These are phyloP conservation scores for Tetracladium setigerum DNA, from an alignment of 495 filamentous ascomycete genomes.

Conservation along the genomic window DNA sequence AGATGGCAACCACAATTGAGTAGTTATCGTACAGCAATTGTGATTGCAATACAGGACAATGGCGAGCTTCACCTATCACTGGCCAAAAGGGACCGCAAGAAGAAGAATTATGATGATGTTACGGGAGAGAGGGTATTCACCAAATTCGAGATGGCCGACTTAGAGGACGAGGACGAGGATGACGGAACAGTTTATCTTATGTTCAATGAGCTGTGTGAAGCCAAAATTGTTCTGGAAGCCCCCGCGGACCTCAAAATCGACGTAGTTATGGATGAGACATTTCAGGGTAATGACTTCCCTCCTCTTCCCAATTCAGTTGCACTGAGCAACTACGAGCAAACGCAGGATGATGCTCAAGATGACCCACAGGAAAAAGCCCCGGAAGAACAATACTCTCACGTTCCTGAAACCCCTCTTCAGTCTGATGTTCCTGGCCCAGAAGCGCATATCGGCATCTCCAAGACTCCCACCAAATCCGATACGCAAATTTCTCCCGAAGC, in stretches of 20 bases:
- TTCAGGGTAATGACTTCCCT: neutral
- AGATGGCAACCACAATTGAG: constrained; percentile 72
- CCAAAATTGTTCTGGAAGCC: constrained; percentile 44
- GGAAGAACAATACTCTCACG: constrained; percentile 34
- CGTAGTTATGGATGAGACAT: constrained; percentile 11
- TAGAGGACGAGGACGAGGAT: constrained; percentile 42
- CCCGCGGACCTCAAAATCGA: constrained; percentile 19
- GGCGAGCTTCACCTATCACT: constrained; percentile 50
- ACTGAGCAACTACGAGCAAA: no score
- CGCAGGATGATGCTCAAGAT: no score
- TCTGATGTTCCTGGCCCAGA: constrained; percentile 9
- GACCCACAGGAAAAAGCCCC: constrained; percentile 30
- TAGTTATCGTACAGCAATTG: constrained; percentile 56
- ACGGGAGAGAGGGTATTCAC: constrained; percentile 52
- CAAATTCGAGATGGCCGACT: constrained; percentile 61
- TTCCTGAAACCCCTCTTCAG: constrained; percentile 17
- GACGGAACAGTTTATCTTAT: constrained; percentile 43
- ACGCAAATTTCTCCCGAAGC: no score
- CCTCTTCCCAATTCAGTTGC: no score
- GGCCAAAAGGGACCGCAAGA: constrained; percentile 57
- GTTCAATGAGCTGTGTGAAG: constrained; percentile 52
- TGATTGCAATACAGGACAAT: constrained; percentile 42
- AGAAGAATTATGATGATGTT: constrained; percentile 39
- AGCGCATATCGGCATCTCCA: no score
- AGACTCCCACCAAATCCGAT: no score